Percentiles rank a stretch among this genome's conserved stretches.
These are phyloP conservation scores for Didymella arachidicola DNA, from an alignment of 2,329 filamentous ascomycete genomes.

Conservation along the genomic window DNA sequence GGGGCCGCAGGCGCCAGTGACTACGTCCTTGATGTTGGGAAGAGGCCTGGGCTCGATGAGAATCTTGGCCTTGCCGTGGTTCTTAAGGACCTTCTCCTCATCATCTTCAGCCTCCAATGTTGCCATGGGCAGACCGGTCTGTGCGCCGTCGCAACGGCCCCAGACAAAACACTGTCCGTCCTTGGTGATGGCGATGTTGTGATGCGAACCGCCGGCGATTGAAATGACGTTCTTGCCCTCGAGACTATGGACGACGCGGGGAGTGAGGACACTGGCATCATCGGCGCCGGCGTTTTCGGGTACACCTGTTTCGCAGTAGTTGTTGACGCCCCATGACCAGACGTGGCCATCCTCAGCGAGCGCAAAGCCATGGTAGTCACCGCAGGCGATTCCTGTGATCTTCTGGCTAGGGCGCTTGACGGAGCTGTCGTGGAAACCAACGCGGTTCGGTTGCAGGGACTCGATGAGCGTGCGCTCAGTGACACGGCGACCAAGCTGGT, in stretches of 20 bases:
- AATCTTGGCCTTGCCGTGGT: conserved; percentile 73
- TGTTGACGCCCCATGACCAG: conserved; percentile 87
- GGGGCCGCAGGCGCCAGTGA: conserved; percentile 67
- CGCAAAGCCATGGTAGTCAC: conserved; percentile 83
- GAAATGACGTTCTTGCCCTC: conserved; percentile 68
- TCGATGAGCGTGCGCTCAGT: conserved; percentile 66
- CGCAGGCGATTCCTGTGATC: conserved; percentile 70
- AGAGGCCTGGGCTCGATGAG: conserved; percentile 71
- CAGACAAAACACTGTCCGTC: conserved; percentile 65
- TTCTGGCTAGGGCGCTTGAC: conserved; percentile 55
- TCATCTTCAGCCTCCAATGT: conserved; percentile 51
- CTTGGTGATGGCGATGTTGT: conserved; percentile 68
- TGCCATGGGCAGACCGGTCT: conserved; percentile 55
- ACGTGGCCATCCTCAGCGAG: conserved; percentile 73
- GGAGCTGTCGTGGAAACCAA: conserved; percentile 59
- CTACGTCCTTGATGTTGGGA: conserved; percentile 64
- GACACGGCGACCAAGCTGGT: conserved; percentile 71
- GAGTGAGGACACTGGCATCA: conserved; percentile 74
- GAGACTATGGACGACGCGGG: conserved; percentile 69
- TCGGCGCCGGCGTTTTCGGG: conserved; percentile 69
- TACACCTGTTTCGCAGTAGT: conserved; percentile 81
- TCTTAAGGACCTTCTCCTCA: conserved; percentile 52
- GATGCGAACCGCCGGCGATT: conserved; percentile 77
- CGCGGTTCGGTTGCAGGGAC: conserved; percentile 63
- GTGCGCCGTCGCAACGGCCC: conserved; percentile 67